Base-by-base conservation (phyloP, 805 yeast species). In the Yamadazyma sp. region DNA sequence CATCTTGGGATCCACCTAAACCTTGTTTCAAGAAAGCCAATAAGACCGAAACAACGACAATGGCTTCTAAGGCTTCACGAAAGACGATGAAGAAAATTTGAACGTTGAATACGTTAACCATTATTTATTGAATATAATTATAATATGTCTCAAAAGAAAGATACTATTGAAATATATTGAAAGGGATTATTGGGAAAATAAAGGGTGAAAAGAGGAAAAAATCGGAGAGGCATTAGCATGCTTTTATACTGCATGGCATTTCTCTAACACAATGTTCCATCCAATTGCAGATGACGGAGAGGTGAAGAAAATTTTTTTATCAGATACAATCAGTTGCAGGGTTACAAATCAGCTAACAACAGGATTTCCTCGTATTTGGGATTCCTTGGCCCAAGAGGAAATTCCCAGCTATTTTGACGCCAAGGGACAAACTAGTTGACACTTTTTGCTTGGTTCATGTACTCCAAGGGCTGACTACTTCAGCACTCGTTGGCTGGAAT, bases 1-100 rank as follows among this genome's bases (percentile, higher is more conserved):
- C 82, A 35, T 69, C 63, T 2, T 64, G 48, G 6, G 67, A 54
- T 6, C 64, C 65, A 28, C 85, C 95, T 49, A 90, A 74, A 45
- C 95, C 84, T 65, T 88, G 96, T 63, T 88, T 87, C 50, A 90
- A 73, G 69, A 91, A 91, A 23, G 98, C 95, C 41, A 91, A 72
- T 47, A 91, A 71, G 32, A 91, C 97, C 6, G 98, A 88, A 46
- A 93, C 84, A 47, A 91, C 84, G 49, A 91, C 77, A 37, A 89
- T 81, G 13, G 98, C 99, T 67, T 91, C 99, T 47, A 91, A 70
- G 36, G 95, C 71, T 70, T 91, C 99, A 73, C 99, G 84, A 62
- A 91, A 83, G 42, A 89, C 93, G 49, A 90, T 83, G 66, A 89
- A 87, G 72, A 88, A 89, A 45, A 89, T 82, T 50, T 78, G 81